A percentile compares a stretch with the other conserved stretches of the same genome.
Evolutionary conservation across 2,329 filamentous ascomycete species (phyloP).

Genomic region (Pseudophaeomoniella oleicola): DNA sequence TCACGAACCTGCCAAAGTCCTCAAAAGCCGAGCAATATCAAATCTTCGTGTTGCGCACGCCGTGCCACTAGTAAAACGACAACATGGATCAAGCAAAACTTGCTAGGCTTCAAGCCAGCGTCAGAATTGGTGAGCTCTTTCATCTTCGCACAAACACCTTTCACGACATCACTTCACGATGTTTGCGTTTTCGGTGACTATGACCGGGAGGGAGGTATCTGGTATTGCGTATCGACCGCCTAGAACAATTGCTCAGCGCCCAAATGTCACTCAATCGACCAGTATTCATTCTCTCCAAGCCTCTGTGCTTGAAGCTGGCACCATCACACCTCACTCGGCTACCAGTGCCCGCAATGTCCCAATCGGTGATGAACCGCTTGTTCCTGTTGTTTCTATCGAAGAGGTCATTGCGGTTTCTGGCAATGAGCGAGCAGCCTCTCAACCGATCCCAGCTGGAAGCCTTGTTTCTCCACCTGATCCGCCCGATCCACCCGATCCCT

Average conservation of each 20-base stretch:
- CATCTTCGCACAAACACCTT: conserved; percentile 4
- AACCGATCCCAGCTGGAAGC: too few species aligned
- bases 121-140: conserved; percentile 53
- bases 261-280: background rate
- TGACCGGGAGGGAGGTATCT: conserved; percentile 3
- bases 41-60: background rate
- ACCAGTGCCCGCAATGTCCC: background rate
- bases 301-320: background rate
- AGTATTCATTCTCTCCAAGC: background rate
- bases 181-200: background rate
- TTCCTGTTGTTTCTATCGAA: too few species aligned
- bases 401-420: too few species aligned
- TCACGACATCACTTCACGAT: conserved; percentile 3
- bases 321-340: conserved; percentile 1
- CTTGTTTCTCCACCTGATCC: too few species aligned
- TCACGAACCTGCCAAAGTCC: background rate
- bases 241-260: too few species aligned
- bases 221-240: conserved; percentile 2
- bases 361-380: too few species aligned
- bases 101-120: conserved; percentile 50
- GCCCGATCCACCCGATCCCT: too few species aligned
- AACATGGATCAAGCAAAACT: conserved; percentile 54
- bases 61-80: conserved; percentile 15
- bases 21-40: too few species aligned
- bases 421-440: too few species aligned